phyloP scores from a whole-genome alignment of 1,284 basidiomycete genomes.

The Sanghuangporus sanghuang region DNA sequence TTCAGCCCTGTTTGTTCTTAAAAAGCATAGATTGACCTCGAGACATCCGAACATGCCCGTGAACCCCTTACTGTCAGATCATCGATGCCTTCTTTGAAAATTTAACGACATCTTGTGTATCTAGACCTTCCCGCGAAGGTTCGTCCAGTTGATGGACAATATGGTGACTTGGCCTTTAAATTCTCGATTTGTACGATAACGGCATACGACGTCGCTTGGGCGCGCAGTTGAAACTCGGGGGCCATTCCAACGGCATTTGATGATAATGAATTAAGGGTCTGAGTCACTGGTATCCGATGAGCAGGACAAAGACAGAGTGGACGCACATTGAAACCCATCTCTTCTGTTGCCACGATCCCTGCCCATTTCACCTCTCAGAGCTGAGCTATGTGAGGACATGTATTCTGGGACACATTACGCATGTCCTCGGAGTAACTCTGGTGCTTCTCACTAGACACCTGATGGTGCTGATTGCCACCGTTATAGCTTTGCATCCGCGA shows the following conservation, averaged over 20 bases:
- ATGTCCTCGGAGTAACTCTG: constrained; percentile 2
- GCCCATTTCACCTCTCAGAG: background rate
- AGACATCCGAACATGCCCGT: background rate
- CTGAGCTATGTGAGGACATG: background rate
- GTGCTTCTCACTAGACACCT: background rate
- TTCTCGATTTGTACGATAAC: background rate
- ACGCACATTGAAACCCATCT: background rate
- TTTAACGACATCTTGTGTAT: background rate
- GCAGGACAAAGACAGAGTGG: background rate
- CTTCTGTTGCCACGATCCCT: background rate
- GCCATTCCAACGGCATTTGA: background rate
- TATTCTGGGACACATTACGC: background rate
- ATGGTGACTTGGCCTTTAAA: background rate
- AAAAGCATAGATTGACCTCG: background rate
- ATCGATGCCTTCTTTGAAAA: constrained; percentile 1
- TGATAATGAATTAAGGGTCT: background rate
- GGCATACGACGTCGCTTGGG: background rate
- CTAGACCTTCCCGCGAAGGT: constrained; percentile 3
- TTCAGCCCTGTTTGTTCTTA: background rate
- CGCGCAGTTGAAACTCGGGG: background rate
- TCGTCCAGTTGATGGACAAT: background rate
- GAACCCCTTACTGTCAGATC: background rate
- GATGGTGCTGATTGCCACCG: background rate
- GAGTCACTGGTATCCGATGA: background rate
- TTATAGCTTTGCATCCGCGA: background rate